phyloP scores from a whole-genome alignment of 148 eudicot species.

The Cornus kousa region DNA sequence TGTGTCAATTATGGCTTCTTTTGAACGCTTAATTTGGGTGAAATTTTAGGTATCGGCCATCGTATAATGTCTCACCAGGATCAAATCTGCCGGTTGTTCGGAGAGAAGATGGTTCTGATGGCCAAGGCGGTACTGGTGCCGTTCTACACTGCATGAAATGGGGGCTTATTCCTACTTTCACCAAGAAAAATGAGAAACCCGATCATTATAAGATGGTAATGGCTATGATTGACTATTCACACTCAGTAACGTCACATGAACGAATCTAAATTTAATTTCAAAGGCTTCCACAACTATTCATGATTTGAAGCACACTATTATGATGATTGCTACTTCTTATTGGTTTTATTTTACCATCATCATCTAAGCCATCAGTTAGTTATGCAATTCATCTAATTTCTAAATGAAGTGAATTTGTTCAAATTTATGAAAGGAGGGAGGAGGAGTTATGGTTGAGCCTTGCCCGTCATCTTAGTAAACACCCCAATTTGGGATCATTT shows the following conservation, averaged over 20 bases:
- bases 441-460: background rate
- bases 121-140: conserved; percentile 20
- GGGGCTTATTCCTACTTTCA: conserved; percentile 95
- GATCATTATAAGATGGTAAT: conserved; percentile 89
- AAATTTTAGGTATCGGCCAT: conserved; percentile 58
- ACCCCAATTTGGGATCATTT: background rate
- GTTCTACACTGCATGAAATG: conserved; percentile 93
- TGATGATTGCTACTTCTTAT: too few species aligned
- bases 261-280: background rate
- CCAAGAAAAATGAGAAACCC: conserved; percentile 86
- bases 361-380: too few species aligned
- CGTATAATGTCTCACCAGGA: conserved; percentile 79
- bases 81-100: conserved; percentile 74
- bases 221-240: background rate
- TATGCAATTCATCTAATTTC: too few species aligned
- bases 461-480: background rate
- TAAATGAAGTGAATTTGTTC: too few species aligned
- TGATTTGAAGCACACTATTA: too few species aligned
- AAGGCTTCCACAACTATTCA: background rate
- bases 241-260: too few species aligned
- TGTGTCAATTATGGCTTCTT: background rate
- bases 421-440: background rate
- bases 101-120: conserved; percentile 52
- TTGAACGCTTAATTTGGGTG: background rate
- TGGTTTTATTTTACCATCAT: too few species aligned